Evolutionary conservation across 169 alveolate species (phyloP).

Genomic region (Plasmodium gallinaceum): DNA sequence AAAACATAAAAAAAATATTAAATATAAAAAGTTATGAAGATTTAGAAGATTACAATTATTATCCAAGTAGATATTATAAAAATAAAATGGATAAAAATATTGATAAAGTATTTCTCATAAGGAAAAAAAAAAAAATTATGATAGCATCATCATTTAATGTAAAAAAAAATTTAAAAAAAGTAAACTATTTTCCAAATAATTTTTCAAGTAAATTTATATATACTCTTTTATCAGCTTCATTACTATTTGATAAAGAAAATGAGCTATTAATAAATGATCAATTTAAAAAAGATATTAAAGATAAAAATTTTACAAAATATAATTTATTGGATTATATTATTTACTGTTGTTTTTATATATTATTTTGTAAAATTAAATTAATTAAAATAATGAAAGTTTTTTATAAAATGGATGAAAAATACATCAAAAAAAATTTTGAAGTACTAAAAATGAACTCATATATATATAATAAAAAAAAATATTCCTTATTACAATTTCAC

Average conservation of each 20-base stretch:
- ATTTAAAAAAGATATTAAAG: slow-evolving; percentile 49
- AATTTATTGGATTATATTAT: slow-evolving; percentile 69
- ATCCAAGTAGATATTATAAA: slow-evolving; percentile 34
- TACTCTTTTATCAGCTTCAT: slow-evolving; percentile 42
- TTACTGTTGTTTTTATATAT: slow-evolving; percentile 47
- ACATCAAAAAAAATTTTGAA: slow-evolving; percentile 3
- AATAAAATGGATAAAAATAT: slow-evolving; percentile 62
- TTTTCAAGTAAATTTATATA: slow-evolving; percentile 37
- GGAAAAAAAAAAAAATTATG: slow-evolving; percentile 28
- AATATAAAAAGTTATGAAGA: slow-evolving; percentile 23
- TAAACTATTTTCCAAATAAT: slow-evolving; percentile 25
- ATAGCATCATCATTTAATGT: slow-evolving; percentile 30
- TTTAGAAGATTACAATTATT: slow-evolving; percentile 27
- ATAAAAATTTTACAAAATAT: slow-evolving; percentile 36
- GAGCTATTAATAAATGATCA: slow-evolving; percentile 15
- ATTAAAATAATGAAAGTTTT: slow-evolving; percentile 22
- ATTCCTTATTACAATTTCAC: slow-evolving; percentile 48
- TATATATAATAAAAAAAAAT: slow-evolving; percentile 44
- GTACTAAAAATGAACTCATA: slow-evolving; percentile 38
- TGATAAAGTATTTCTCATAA: slow-evolving; percentile 44
- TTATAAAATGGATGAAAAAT: slow-evolving; percentile 11
- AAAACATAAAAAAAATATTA: slow-evolving; percentile 36
- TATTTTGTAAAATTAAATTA: slow-evolving; percentile 58
- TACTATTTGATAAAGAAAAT: slow-evolving; percentile 34
- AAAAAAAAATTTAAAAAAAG: slow-evolving; percentile 42